Percentiles rank a stretch among this genome's conserved stretches.
Conservation (phyloP, 2,329 filamentous ascomycete genomes). For the Diaporthe ilicicola region DNA sequence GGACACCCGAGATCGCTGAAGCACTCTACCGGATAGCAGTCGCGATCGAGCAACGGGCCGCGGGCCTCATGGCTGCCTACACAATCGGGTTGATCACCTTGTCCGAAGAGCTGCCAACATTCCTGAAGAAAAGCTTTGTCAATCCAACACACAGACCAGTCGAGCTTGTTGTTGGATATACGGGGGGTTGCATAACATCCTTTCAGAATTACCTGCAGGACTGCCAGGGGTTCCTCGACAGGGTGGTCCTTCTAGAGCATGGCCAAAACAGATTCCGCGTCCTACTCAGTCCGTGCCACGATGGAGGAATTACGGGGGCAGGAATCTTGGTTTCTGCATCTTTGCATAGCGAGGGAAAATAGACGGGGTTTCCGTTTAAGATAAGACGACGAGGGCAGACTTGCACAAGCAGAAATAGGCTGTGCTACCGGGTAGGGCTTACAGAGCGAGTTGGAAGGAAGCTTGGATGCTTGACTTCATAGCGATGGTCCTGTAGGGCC, state of each 20-base stretch:
- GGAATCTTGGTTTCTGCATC: conserved; percentile 65
- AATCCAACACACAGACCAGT: conserved; percentile 31
- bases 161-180: conserved; percentile 80
- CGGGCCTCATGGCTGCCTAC: conserved; percentile 77
- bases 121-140: not conserved
- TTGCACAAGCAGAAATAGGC: not conserved
- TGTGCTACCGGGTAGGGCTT: not conserved
- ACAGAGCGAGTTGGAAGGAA: not conserved
- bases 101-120: conserved; percentile 69
- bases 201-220: conserved; percentile 78
- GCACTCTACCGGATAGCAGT: conserved; percentile 73
- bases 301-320: conserved; percentile 69
- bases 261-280: conserved; percentile 46
- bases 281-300: conserved; percentile 63
- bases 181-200: conserved; percentile 81
- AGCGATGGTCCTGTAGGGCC: no score
- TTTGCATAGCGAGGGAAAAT: conserved; percentile 39
- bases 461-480: not conserved
- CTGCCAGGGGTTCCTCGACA: conserved; percentile 74
- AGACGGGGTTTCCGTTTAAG: not conserved
- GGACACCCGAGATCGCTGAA: conserved; percentile 68
- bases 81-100: conserved; percentile 74
- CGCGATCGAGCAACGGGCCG: conserved; percentile 75
- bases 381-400: not conserved
- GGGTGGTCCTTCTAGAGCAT: conserved; percentile 54